A percentile compares a stretch with the other conserved stretches of the same genome.
Evolutionary conservation across 805 yeast species (phyloP).

Genomic region (Wickerhamomyces bisporus): DNA sequence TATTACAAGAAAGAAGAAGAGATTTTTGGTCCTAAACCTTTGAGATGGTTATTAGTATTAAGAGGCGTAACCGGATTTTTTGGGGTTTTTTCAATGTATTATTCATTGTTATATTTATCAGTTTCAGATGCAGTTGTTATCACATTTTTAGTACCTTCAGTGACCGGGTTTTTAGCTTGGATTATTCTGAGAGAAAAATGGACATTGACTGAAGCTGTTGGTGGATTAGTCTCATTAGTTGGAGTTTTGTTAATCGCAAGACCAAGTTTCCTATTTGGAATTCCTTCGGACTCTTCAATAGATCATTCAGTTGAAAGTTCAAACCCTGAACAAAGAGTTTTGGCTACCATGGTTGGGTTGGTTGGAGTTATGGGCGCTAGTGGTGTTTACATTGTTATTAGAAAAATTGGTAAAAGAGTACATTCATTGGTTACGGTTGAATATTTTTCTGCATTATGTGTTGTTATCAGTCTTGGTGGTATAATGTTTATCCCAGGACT

Average conservation of each 20-base stretch:
- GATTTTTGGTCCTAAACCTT: slow-evolving; percentile 63
- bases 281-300: slow-evolving; percentile 19
- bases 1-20: slow-evolving; percentile 48
- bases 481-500: slow-evolving; percentile 53
- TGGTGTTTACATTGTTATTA: slow-evolving; percentile 59
- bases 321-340: slow-evolving; percentile 47
- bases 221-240: slow-evolving; percentile 59
- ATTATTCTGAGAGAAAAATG: slow-evolving; percentile 60
- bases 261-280: slow-evolving; percentile 68
- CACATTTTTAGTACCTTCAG: slow-evolving; percentile 71
- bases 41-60: slow-evolving; percentile 46
- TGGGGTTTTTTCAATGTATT: slow-evolving; percentile 79
- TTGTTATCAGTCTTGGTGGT: slow-evolving; percentile 48
- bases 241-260: slow-evolving; percentile 82
- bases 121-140: slow-evolving; percentile 80
- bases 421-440: slow-evolving; percentile 80
- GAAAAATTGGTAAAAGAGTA: slow-evolving; percentile 71
- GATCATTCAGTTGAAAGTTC: slow-evolving; percentile 44
- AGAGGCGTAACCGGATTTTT: slow-evolving; percentile 74
- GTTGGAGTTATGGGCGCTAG: slow-evolving; percentile 68
- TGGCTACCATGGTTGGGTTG: slow-evolving; percentile 61
- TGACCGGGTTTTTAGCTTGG: slow-evolving; percentile 73
- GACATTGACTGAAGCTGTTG: slow-evolving; percentile 59
- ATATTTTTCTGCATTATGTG: slow-evolving; percentile 61
- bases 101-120: slow-evolving; percentile 64